phyloP scores from a whole-genome alignment of 1,139 yeast species.

The Geotrichum citri-aurantii region DNA sequence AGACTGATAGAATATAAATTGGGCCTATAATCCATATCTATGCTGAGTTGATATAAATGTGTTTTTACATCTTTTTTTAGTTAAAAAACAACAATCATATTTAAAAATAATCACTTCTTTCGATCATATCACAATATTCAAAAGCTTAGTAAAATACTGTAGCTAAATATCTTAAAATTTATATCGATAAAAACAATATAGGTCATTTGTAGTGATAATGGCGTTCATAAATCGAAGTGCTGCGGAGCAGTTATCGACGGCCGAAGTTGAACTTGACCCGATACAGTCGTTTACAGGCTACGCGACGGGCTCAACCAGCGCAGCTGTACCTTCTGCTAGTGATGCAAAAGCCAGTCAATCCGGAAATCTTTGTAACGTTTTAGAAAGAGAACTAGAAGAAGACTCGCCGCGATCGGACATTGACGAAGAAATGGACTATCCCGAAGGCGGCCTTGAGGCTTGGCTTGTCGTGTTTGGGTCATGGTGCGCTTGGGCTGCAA shows the following conservation, averaged over 20 bases:
- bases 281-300: background rate
- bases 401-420: background rate
- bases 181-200: background rate
- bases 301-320: background rate
- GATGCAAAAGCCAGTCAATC: background rate
- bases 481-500: constrained; percentile 51
- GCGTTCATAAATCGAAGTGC: background rate
- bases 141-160: background rate
- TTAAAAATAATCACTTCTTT: background rate
- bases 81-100: too few relatives aligned
- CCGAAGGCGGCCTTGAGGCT: constrained; percentile 59
- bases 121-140: background rate
- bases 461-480: constrained; percentile 58
- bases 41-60: background rate
- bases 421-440: constrained; percentile 35
- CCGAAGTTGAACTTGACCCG: background rate
- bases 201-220: background rate
- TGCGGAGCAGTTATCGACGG: background rate
- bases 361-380: background rate
- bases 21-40: background rate
- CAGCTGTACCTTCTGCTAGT: background rate
- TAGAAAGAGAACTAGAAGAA: constrained; percentile 18
- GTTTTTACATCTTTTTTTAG: too few relatives aligned
- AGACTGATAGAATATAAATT: background rate
- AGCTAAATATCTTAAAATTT: background rate